Percentiles rank a stretch among this genome's conserved stretches.
These are phyloP conservation scores for Cymbopogon flexuosus DNA, from an alignment of 202 grass and related monocot species.

Conservation along the genomic window DNA sequence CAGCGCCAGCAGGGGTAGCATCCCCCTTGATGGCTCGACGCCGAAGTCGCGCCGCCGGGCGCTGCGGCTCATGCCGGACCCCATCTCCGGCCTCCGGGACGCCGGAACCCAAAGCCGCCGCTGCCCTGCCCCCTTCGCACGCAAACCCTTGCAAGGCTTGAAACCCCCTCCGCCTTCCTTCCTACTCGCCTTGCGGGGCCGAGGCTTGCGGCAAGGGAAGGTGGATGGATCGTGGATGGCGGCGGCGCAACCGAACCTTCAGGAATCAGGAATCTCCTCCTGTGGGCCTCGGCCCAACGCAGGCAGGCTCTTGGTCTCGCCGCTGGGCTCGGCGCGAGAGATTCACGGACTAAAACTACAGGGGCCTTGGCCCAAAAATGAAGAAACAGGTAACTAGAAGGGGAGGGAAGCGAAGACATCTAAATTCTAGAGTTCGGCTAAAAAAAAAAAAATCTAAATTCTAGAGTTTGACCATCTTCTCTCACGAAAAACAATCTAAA, in stretches of 20 bases:
- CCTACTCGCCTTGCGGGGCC: not conserved
- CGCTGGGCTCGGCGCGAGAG: too few relatives aligned
- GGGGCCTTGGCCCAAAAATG: too few relatives aligned
- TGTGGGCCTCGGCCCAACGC: too few relatives aligned
- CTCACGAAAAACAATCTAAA: too few relatives aligned
- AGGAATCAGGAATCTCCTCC: not conserved
- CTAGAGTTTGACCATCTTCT: too few relatives aligned
- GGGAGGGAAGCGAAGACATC: too few relatives aligned
- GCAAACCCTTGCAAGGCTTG: constrained; percentile 6
- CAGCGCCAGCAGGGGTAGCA: constrained; percentile 68
- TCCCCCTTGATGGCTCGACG: constrained; percentile 31
- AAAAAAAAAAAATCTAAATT: too few relatives aligned
- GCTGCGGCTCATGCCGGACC: constrained; percentile 45
- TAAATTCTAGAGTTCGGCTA: too few relatives aligned
- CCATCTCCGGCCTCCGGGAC: constrained; percentile 6
- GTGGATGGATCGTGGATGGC: not conserved
- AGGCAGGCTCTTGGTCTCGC: too few relatives aligned
- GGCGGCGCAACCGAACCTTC: not conserved
- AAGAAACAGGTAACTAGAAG: too few relatives aligned
- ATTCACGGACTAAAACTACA: too few relatives aligned
- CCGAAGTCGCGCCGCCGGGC: constrained; percentile 14
- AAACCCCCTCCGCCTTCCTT: not conserved
- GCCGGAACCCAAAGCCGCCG: not conserved
- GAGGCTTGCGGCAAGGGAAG: not conserved
- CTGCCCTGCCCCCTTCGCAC: not conserved